Percentiles rank a stretch among this genome's conserved stretches.
Conservation (phyloP, 2,329 filamentous ascomycete genomes). For the Colletotrichum musicola region DNA sequence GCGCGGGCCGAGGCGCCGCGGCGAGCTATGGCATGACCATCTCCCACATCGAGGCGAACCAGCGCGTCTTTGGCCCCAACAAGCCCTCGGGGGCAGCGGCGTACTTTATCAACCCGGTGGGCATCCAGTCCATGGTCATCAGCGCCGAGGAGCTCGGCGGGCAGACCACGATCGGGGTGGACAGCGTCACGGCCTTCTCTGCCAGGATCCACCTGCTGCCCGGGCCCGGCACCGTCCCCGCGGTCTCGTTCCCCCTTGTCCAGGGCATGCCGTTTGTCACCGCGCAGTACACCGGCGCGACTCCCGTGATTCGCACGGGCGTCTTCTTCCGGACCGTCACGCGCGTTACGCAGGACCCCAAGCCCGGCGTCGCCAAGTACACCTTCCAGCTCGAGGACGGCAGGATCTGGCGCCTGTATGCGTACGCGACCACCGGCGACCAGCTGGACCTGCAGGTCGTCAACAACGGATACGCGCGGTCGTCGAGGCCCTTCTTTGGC, state of each 20-base stretch:
- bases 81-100: slow-evolving; percentile 67
- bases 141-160: slow-evolving; percentile 80
- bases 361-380: slow-evolving; percentile 80
- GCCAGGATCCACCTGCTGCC: slow-evolving; percentile 76
- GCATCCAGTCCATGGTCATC: slow-evolving; percentile 83
- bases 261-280: slow-evolving; percentile 94
- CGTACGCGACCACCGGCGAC: slow-evolving; percentile 69
- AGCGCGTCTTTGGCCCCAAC: slow-evolving; percentile 76
- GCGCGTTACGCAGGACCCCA: slow-evolving; percentile 66
- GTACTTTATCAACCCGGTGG: slow-evolving; percentile 86
- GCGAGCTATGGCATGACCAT: slow-evolving; percentile 83
- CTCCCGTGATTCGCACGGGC: slow-evolving; percentile 79
- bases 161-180: slow-evolving; percentile 67
- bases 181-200: slow-evolving; percentile 69
- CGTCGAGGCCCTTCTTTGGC: slow-evolving; percentile 78
- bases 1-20: slow-evolving; percentile 71
- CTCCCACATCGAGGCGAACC: slow-evolving; percentile 76
- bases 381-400: slow-evolving; percentile 78
- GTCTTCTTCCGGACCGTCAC: slow-evolving; percentile 80
- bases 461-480: slow-evolving; percentile 74
- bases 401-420: slow-evolving; percentile 84
- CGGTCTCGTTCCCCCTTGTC: slow-evolving; percentile 83
- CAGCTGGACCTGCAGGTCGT: slow-evolving; percentile 76
- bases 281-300: slow-evolving; percentile 76
- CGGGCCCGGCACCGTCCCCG: slow-evolving; percentile 63